These are phyloP conservation scores for Zostera marina DNA, from an alignment of 116 monocot species.

Conservation along the genomic window DNA sequence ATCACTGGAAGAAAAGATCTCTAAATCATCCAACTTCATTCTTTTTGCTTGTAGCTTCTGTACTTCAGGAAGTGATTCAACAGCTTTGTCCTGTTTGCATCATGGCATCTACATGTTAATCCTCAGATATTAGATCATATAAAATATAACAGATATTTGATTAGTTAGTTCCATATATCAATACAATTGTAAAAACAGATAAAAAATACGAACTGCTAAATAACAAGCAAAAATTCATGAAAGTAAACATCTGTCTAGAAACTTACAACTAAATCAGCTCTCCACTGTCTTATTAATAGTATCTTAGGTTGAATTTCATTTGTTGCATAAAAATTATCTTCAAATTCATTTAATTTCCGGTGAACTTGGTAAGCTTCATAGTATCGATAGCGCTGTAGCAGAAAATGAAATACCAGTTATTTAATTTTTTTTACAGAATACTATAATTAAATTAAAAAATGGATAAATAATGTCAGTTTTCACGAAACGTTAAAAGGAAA, in stretches of 20 bases:
- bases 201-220: background rate
- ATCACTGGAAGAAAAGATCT: conserved; percentile 9
- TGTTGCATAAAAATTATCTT: conserved; percentile 26
- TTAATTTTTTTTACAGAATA: background rate
- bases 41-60: conserved; percentile 27
- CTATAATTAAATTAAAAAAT: background rate
- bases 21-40: conserved; percentile 9
- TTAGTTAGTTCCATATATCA: background rate
- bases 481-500: background rate
- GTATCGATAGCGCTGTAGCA: conserved; percentile 51
- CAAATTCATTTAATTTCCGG: conserved; percentile 26
- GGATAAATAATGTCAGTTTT: too few relatives aligned
- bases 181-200: background rate
- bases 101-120: conserved; percentile 3
- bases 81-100: conserved; percentile 36
- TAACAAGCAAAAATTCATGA: background rate
- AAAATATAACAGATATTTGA: background rate
- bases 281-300: conserved; percentile 43
- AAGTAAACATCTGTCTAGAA: background rate
- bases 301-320: conserved; percentile 20
- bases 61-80: conserved; percentile 62
- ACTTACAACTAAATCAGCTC: conserved; percentile 58
- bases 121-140: background rate
- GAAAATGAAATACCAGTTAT: background rate
- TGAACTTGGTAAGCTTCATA: conserved; percentile 52